These are phyloP conservation scores for Purshia tridentata DNA, from an alignment of 306 rosid genomes.

Conservation along the genomic window DNA sequence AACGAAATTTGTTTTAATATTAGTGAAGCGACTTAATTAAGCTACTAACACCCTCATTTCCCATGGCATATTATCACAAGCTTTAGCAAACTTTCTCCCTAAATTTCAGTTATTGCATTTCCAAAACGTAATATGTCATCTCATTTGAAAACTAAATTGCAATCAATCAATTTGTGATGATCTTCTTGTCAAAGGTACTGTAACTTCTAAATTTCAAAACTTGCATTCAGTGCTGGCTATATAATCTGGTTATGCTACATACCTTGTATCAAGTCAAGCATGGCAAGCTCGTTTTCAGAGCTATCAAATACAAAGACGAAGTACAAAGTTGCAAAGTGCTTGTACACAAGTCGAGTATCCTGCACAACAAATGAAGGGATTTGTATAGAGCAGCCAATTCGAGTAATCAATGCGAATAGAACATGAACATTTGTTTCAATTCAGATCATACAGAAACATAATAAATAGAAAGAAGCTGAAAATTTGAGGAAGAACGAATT, in stretches of 20 bases:
- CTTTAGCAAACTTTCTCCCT: neutral
- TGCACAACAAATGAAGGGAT: slow-evolving; percentile 26
- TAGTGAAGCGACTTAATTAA: no score
- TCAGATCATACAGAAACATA: neutral
- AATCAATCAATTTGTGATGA: neutral
- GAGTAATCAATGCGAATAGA: neutral
- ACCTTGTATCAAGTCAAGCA: slow-evolving; percentile 98
- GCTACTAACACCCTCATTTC: no score
- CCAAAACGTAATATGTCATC: neutral
- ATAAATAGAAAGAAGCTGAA: neutral
- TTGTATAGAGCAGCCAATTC: neutral
- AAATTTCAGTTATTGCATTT: neutral
- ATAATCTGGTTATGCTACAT: slow-evolving; percentile 1
- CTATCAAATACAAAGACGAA: slow-evolving; percentile 84
- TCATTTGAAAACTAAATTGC: neutral
- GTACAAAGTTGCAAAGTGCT: slow-evolving; percentile 88
- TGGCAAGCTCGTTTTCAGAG: slow-evolving; percentile 95
- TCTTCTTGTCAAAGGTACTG: neutral
- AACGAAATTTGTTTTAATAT: no score
- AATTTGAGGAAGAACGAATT: slow-evolving; percentile 1
- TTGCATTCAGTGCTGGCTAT: neutral
- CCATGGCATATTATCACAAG: no score
- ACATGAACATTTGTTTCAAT: neutral
- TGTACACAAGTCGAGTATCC: slow-evolving; percentile 91
- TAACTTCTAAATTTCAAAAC: slow-evolving; percentile 14